phyloP scores from a whole-genome alignment of 192 early-diverging fungal species.

The Geosiphon pyriformis region DNA sequence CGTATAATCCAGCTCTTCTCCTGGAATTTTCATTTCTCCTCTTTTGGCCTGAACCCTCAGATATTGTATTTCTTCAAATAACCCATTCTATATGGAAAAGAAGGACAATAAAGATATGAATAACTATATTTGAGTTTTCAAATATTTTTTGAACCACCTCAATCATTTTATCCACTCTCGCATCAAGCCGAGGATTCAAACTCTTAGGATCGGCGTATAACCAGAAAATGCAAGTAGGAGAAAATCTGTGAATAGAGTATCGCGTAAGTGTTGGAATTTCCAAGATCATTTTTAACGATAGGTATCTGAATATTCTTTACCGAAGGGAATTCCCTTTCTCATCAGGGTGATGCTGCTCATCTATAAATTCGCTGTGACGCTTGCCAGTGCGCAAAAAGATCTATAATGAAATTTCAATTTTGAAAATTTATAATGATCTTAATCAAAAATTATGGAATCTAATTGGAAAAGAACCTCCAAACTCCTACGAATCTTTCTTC shows the following conservation, averaged over 20 bases:
- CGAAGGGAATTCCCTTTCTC: constrained; percentile 35
- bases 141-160: too few relatives aligned
- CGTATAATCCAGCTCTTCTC: constrained; percentile 43
- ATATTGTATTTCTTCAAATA: constrained; percentile 53
- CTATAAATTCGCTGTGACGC: constrained; percentile 68
- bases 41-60: constrained; percentile 48
- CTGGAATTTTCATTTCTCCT: constrained; percentile 38
- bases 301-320: too few relatives aligned
- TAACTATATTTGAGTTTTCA: too few relatives aligned
- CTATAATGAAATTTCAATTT: constrained; percentile 27
- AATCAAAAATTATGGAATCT: too few relatives aligned
- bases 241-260: constrained; percentile 45
- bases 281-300: too few relatives aligned
- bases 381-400: constrained; percentile 65
- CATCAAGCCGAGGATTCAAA: constrained; percentile 75
- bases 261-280: too few relatives aligned
- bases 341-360: constrained; percentile 55
- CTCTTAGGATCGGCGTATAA: constrained; percentile 63
- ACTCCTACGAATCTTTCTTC: constrained; percentile 78
- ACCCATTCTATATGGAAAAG: constrained; percentile 32
- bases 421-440: background rate
- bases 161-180: constrained; percentile 86
- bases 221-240: constrained; percentile 76
- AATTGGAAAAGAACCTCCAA: constrained; percentile 61
- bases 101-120: too few relatives aligned